Percentiles rank a stretch among this genome's conserved stretches.
phyloP scores from a whole-genome alignment of 1,139 yeast species.

The Scheffersomyces segobiensis region DNA sequence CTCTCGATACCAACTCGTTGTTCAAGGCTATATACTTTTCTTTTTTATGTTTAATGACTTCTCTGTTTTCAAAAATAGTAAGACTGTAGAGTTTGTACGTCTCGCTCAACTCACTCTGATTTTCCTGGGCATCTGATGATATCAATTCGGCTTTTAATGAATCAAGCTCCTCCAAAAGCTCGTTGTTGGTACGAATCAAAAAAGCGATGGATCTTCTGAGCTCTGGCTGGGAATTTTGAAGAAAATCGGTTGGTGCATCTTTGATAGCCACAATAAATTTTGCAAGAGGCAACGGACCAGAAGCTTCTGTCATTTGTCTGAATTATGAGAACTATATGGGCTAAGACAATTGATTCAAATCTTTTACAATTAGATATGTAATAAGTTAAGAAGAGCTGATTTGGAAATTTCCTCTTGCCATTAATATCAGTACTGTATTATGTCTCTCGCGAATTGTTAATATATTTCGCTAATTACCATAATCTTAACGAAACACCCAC shows the following conservation, averaged over 20 bases:
- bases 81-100: conserved; percentile 30
- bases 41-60: conserved; percentile 30
- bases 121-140: conserved; percentile 8
- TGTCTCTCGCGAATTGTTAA: neutral
- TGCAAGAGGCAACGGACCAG: conserved; percentile 27
- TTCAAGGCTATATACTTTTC: conserved; percentile 22
- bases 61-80: conserved; percentile 35
- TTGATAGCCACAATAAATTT: conserved; percentile 31
- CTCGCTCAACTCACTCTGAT: conserved; percentile 14
- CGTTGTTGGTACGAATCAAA: conserved; percentile 24
- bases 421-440: neutral
- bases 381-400: neutral
- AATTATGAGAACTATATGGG: too few relatives aligned
- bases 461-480: neutral
- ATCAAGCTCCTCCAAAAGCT: conserved; percentile 28
- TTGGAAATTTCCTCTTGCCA: neutral
- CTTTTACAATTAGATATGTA: too few relatives aligned
- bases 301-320: conserved; percentile 15
- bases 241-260: conserved; percentile 16
- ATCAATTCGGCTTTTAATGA: conserved; percentile 10
- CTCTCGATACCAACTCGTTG: conserved; percentile 28
- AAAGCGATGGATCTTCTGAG: neutral
- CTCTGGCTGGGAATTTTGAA: conserved; percentile 1
- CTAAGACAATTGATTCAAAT: too few relatives aligned
- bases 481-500: neutral